Evolutionary conservation across 495 filamentous ascomycete genomes (phyloP).

Genomic region (Lasiosphaeriaceae sp.): DNA sequence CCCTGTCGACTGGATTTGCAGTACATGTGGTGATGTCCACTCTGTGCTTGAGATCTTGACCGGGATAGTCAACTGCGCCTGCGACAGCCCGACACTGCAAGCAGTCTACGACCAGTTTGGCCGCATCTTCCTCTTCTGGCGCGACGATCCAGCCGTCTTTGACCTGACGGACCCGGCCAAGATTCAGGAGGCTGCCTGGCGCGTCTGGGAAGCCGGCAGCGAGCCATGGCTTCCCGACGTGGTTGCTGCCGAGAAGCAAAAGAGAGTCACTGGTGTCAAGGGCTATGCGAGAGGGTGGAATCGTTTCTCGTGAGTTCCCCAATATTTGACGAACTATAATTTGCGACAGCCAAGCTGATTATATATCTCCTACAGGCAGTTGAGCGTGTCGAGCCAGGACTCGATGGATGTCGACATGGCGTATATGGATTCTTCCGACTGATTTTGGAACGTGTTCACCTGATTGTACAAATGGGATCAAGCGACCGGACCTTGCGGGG

Average conservation of each 20-base stretch:
- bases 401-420: constrained; percentile 4
- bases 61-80: constrained; percentile 10
- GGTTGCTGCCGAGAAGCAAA: not conserved
- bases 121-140: constrained; percentile 27
- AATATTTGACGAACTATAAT: not conserved
- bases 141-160: constrained; percentile 26
- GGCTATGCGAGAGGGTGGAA: constrained; percentile 15
- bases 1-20: constrained; percentile 27
- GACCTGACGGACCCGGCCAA: constrained; percentile 24
- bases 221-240: constrained; percentile 18
- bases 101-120: constrained; percentile 35
- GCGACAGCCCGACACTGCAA: constrained; percentile 22
- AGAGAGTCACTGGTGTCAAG: constrained; percentile 23
- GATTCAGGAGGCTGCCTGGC: constrained; percentile 24
- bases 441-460: not conserved
- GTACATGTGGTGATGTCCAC: constrained; percentile 20
- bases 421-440: not conserved
- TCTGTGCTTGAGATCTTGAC: constrained; percentile 20
- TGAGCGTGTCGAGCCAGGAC: constrained; percentile 13
- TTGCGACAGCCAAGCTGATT: constrained; percentile 1
- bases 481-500: too few species aligned
- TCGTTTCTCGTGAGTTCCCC: constrained; percentile 14
- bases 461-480: too few species aligned
- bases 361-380: constrained; percentile 1
- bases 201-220: constrained; percentile 23